phyloP scores from a whole-genome alignment of 2,329 filamentous ascomycete species.

The Thelonectria olida region DNA sequence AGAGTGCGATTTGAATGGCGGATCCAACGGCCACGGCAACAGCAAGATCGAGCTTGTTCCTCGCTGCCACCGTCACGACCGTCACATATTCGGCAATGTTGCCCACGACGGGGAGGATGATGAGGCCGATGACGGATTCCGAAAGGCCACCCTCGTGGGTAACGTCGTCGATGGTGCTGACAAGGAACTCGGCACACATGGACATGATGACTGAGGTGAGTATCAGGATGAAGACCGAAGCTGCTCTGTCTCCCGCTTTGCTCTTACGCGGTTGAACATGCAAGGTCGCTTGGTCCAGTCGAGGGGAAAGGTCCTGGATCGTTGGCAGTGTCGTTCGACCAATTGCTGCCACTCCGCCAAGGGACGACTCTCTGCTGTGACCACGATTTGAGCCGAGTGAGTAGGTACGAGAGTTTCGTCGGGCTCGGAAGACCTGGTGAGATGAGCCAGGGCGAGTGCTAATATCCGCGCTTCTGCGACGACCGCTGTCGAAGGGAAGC shows the following conservation, averaged over 20 bases:
- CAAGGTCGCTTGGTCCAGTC: slow-evolving; percentile 15
- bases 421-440: slow-evolving; percentile 28
- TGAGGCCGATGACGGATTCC: slow-evolving; percentile 68
- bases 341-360: slow-evolving; percentile 25
- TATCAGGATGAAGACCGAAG: slow-evolving; percentile 62
- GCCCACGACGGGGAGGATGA: slow-evolving; percentile 69
- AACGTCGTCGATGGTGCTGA: slow-evolving; percentile 66
- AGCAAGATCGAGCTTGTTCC: slow-evolving; percentile 70
- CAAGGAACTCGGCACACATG: slow-evolving; percentile 69
- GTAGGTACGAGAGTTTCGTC: slow-evolving; percentile 37
- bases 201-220: slow-evolving; percentile 65
- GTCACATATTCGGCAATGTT: slow-evolving; percentile 73
- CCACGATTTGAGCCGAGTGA: slow-evolving; percentile 37
- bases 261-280: neutral
- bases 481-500: neutral
- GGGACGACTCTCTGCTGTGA: slow-evolving; percentile 35
- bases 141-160: slow-evolving; percentile 59
- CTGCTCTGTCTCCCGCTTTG: slow-evolving; percentile 33
- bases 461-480: slow-evolving; percentile 6
- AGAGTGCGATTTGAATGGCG: slow-evolving; percentile 69
- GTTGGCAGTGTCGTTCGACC: slow-evolving; percentile 29
- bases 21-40: slow-evolving; percentile 69
- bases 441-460: slow-evolving; percentile 27
- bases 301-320: slow-evolving; percentile 22
- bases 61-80: slow-evolving; percentile 65